Base-by-base conservation (phyloP, 192 early-diverging fungal genomes). In the Cetraspora pellucida region DNA sequence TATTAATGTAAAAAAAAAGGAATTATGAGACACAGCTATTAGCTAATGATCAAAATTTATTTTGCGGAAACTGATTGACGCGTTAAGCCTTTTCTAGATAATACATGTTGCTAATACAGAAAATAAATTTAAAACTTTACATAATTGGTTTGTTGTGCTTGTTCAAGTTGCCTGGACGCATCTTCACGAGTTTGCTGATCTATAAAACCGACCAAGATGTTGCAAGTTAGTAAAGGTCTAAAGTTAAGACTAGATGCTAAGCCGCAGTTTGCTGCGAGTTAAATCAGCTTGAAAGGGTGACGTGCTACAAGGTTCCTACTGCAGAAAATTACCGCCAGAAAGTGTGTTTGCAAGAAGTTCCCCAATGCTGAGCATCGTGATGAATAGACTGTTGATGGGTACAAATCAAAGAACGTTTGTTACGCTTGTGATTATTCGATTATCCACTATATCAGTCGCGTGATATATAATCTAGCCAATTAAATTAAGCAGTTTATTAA, bases 121-220 rank as follows among this genome's bases (percentile, higher is more conserved):
- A n/a, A 69, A 61, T 46, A 72, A 28, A 28, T 8, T 2, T 54
- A 37, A 77, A 59, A 44, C 13, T 92, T 84, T 91, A 97, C 96
- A 87, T 93, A 96, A 76, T 92, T 93, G 75, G 93, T 91, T 55
- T 81, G 87, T 74, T 89, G 87, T 46, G 91, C 92, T 16, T 77
- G 78, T 82, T 95, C 90, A 58, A 97, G 87, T 69, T 92, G 86
- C 21, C 82, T 85, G 57, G 90, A 90, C 57, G 96, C 94, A 80
- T 93, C 90, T 79, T 93, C 91, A 84, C 94, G 95, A 83, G 90
- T 88, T 45, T 84, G 77, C 75, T 85, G 85, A 86, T 95, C 94
- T 90, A 16, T 59, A 14, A 30, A 46, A 19, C 37, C 37, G 37
- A 37, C 37, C 37, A 37, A 37, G 37, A 37, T 37, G 37, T 37